Base-by-base conservation (phyloP, 2,329 filamentous ascomycete species). In the Aspergillus latus region DNA sequence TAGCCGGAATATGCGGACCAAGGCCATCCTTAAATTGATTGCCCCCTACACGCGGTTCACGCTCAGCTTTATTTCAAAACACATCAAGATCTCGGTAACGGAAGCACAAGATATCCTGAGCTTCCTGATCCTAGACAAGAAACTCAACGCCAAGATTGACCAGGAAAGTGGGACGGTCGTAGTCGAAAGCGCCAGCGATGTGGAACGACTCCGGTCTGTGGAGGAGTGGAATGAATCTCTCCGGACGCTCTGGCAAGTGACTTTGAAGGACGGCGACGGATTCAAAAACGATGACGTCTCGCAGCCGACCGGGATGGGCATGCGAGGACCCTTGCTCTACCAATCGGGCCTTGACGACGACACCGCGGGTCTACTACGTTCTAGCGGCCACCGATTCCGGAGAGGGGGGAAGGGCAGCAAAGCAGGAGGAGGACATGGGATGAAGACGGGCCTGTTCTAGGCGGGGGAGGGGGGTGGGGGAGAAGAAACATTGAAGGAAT, bases 31-130 rank as follows among this genome's bases (percentile, higher is more conserved):
- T 61, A 96, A 94, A 76, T 81, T 97, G 26, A 94, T 97, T 61
- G 92, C 92, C 4, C 94, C 94, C 0, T 99, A 97, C 78, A 95
- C 90, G 5, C 87, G 92, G 50, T 96, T 97, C 84, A 90, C 88
- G 61, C 80, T 97, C 26, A 80, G 81, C 16, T 96, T 95, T 81
- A 91, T 99, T 64, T 92, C 92, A 29, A 87, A 88, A 66, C 88
- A 93, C 66, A 87, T 99, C 61, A 89, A 89, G 71, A 96, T 99
- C 62, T 87, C 88, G 29, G 83, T 91, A 46, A 78, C 84, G 11
- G 94, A 99, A 75, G 92, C 96, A 2, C 88, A 95, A 76, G 94
- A 99, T 67, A 97, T 99, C 60, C 78, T 97, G n/a, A 88, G 92
- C 47, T 96, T 92, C 76, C 80, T 97, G 52, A 97, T 99, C 62